A percentile compares a stretch with the other conserved stretches of the same genome.
Conservation (phyloP, 176 grass and related monocot species). For the Poa pratensis region DNA sequence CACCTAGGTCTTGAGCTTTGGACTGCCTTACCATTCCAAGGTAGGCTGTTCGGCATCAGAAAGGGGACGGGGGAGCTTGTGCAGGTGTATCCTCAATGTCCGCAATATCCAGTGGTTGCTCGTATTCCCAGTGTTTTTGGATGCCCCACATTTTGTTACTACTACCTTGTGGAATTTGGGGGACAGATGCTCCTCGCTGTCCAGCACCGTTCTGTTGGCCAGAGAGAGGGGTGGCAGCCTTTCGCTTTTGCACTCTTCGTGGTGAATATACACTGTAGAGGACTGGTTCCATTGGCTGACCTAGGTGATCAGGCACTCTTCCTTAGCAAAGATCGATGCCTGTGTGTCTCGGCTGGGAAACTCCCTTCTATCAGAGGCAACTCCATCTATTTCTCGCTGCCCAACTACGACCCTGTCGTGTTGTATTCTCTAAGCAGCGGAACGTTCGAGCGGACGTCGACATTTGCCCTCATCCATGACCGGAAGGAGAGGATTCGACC, state of each 20-base stretch:
- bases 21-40: not conserved
- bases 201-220: not conserved
- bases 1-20: not conserved
- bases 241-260: not conserved
- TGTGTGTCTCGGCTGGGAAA: conserved; percentile 3
- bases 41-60: not conserved
- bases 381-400: not conserved
- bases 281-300: not conserved
- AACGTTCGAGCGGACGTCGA: not conserved
- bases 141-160: not conserved
- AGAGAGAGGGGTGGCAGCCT: too few relatives aligned
- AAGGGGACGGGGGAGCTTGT: not conserved
- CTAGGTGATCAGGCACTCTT: conserved; percentile 37
- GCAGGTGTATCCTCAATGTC: too few relatives aligned
- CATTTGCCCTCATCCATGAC: conserved; percentile 24
- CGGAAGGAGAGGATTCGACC: not conserved
- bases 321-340: not conserved
- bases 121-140: not conserved
- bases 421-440: not conserved
- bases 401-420: not conserved
- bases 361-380: conserved; percentile 13
- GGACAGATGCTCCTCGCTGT: not conserved
- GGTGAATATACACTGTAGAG: not conserved
- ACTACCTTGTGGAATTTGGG: conserved; percentile 8
- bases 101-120: too few relatives aligned